Evolutionary conservation across 441 rosid species (phyloP), one percentile per base, ranked within the genome.

Genomic region (Adansonia rubrostipa): DNA sequence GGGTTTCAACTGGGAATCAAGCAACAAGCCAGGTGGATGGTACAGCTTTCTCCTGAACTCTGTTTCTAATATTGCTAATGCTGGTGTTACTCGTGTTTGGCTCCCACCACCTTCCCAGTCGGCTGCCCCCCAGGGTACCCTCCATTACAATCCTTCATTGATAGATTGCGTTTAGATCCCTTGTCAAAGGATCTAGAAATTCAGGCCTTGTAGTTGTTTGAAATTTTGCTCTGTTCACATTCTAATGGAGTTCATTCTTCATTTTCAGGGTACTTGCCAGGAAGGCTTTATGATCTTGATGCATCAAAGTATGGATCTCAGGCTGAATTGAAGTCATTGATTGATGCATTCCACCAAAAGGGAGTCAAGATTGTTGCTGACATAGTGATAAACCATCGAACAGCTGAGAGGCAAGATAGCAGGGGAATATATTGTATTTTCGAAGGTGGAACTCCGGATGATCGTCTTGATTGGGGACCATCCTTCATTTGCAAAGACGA

Each of bases 261-360:
- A 79, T 51, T 92, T 93, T 68, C 94, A 93, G 85, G 98, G 97
- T 14, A 94, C 95, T 47, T 95, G 81, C 98, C 96, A 0, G 98
- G 98, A 22, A 86, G 95, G 82, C 85, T 95, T 6, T 93, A 95
- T 81, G 98, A 95, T 86, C 85, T 95, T 0, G 63, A 82, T 63
- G 83, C 86, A 51, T 95, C 99, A 7, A 92, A 86, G 78, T 95
- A 91, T 68, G 98, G 99, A 58, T 88, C 84, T n/a, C 84, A 80
- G 74, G 71, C 44, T 11, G 91, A 89, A 51, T 71, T 93, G 57
- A 91, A 91, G 80, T 89, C 91, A 0, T 68, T 95, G 17, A 81
- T 88, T 62, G 77, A 58, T 9, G 88, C 89, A 4, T 82, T 95
- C 64, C 89, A 86, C 28, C 73, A 76, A 48, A 86, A 86, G 36